Base-by-base conservation (phyloP, 2,329 filamentous ascomycete genomes). In the Fusarium anguioides region DNA sequence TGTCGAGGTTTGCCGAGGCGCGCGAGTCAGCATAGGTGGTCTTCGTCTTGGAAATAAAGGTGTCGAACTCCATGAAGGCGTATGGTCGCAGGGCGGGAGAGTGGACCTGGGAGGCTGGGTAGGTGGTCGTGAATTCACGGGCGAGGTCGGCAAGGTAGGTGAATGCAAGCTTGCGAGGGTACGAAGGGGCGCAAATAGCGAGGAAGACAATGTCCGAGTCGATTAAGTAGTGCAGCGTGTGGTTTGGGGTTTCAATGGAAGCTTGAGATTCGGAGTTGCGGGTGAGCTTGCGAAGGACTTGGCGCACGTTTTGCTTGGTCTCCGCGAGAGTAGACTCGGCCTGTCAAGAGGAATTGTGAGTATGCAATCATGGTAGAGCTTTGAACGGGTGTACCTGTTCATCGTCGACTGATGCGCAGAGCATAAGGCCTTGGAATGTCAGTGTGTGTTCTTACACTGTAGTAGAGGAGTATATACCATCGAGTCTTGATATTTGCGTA, bases 21-120 rank as follows among this genome's bases (percentile, higher is more conserved):
- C 96, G 90, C 53, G 91, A 89, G 79, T 99, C 96, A 73, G 96
- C 92, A 81, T 99, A 99, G 26, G 94, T 94, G 73, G 94, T 91
- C 81, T 95, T 96, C 37, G 94, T 97, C 77, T 93, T 91, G 76
- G 91, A 86, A 80, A 99, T 97, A 83, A 97, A 98, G 67, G 92
- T 97, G 81, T 99, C 96, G 78, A 99, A 99, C 77, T 97, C 94
- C 84, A 97, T 94, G 77, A 97, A 98, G 60, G 94, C 94, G 81
- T 98, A 99, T 8, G 96, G 95, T 23, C 95, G 92, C 69, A 96
- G 87, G 31, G 84, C 83, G 1, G 92, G 88, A 39, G 87, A 88
- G 75, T 91, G 88, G 72, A 97, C 90, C 80, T 96, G 91, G 55
- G 84, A 77, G 18, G 87, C 77, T 45, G 89, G 86, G 84, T 99